phyloP scores from a whole-genome alignment of 768 basidiomycete genomes.

The Boletus eberwhitei region DNA sequence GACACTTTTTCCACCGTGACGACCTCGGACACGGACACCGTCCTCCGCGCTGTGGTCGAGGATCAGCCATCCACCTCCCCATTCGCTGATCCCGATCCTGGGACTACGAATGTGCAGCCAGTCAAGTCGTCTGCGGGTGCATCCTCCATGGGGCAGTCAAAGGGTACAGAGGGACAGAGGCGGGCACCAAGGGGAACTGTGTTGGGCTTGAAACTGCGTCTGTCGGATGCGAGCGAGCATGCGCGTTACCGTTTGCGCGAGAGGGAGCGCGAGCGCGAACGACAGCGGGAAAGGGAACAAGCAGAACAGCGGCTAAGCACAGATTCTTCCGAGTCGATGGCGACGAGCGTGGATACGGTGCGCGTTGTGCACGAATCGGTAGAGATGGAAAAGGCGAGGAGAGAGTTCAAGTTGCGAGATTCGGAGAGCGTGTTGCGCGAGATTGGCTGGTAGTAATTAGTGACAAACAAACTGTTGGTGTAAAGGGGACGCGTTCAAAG shows the following conservation, averaged over 20 bases:
- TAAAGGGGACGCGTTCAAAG: not conserved
- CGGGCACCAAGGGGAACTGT: conserved; percentile 1
- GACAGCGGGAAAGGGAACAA: not conserved
- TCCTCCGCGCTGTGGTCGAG: conserved; percentile 1
- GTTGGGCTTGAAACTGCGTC: conserved; percentile 18
- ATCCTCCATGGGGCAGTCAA: not conserved
- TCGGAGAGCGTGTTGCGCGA: conserved; percentile 21
- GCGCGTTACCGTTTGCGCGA: conserved; percentile 20
- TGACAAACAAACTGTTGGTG: conserved; percentile 7
- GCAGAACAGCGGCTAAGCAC: not conserved
- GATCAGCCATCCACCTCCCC: not conserved
- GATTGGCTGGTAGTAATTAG: conserved; percentile 18
- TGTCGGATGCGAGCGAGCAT: conserved; percentile 26
- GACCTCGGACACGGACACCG: conserved; percentile 18
- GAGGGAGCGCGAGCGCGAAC: conserved; percentile 17
- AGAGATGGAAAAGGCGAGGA: not conserved
- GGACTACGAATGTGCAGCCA: too few species aligned
- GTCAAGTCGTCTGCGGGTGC: not conserved
- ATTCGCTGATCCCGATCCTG: not conserved
- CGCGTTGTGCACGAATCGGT: too few species aligned
- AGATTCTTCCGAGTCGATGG: not conserved
- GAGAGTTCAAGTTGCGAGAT: conserved; percentile 16
- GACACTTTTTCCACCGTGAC: conserved; percentile 24
- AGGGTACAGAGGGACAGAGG: not conserved
- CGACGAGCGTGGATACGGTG: too few species aligned